These are phyloP conservation scores for Leccinum subtestaceum DNA, from an alignment of 768 basidiomycete genomes.

Conservation along the genomic window DNA sequence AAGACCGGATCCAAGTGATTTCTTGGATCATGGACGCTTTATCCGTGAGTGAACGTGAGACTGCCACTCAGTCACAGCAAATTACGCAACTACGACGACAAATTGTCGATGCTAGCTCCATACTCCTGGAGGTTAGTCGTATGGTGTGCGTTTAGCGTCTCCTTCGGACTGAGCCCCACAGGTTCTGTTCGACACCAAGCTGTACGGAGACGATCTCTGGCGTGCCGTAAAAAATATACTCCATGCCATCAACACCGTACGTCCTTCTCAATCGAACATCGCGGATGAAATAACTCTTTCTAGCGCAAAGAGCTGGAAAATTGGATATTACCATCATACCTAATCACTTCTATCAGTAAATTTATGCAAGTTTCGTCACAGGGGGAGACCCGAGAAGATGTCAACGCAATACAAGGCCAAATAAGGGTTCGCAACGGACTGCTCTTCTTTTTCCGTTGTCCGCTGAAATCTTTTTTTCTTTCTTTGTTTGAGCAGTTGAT, in stretches of 20 bases:
- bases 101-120: conserved; percentile 48
- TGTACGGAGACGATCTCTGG: conserved; percentile 25
- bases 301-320: conserved; percentile 43
- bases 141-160: not conserved
- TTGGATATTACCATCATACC: conserved; percentile 43
- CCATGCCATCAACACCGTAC: conserved; percentile 22
- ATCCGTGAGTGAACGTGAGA: conserved; percentile 35
- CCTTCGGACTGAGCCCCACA: conserved; percentile 3
- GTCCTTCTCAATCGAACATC: conserved; percentile 11
- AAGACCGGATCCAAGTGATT: conserved; percentile 46
- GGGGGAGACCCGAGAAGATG: conserved; percentile 23
- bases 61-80: conserved; percentile 24
- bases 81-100: conserved; percentile 41
- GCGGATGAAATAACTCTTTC: conserved; percentile 26
- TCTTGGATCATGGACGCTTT: conserved; percentile 45
- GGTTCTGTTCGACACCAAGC: conserved; percentile 26
- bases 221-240: conserved; percentile 23
- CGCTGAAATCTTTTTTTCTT: conserved; percentile 39
- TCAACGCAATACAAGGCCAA: conserved; percentile 38
- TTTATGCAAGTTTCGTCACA: conserved; percentile 25
- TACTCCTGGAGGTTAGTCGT: conserved; percentile 43
- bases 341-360: conserved; percentile 36
- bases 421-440: conserved; percentile 58
- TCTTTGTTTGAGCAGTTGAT: conserved; percentile 44
- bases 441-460: conserved; percentile 36